Evolutionary conservation across 2,329 filamentous ascomycete genomes (phyloP), one percentile per base, ranked within the genome.

Genomic region (Colletotrichum sp.): DNA sequence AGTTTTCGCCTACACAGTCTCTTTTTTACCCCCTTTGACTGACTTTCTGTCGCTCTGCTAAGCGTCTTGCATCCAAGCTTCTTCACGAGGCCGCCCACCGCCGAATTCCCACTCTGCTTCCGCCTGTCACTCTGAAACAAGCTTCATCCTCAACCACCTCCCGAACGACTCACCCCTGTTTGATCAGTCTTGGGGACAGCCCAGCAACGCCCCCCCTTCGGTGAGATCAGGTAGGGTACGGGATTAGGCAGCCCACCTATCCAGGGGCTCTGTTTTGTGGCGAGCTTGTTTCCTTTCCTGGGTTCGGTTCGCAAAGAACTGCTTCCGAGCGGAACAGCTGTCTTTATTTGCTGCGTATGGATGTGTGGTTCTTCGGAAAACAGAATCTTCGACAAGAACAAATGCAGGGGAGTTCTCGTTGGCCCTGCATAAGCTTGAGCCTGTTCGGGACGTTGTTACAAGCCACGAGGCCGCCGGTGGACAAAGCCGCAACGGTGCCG

Each of bases 111-210:
- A 16, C 59, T 21, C 28, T 68, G 12, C 39, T 18, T 34, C 36
- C 59, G 57, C 55, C 73, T 62, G 57, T 73, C 55, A 65, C 64
- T 68, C 70, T 76, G 73, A 76, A 76, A 76, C 73, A 55, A 76
- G 70, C 70, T 65, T 73, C 69, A 76, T 34, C 69, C 64, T 73
- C 64, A 63, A 44, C 55, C 36, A 68, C 24, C 39, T 62, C 44
- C 49, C 64, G 70, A 68, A 57, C 64, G 28, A 70, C 36, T 49
- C 36, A 16, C 49, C 72, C 68, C 36, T 44, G 68, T 63, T 63
- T 60, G 34, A 57, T 68, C 28, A 21, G 30, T 63, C 16, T 34
- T 30, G 32, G 59, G 59, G n/a, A 34, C 59, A 21, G 59, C 59
- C 59, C 32, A 21, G 59, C 59, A 49, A 24, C 26, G 6, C 16